phyloP scores from a whole-genome alignment of 2,329 filamentous ascomycete species.

The Arthrobotrys entomopaga region DNA sequence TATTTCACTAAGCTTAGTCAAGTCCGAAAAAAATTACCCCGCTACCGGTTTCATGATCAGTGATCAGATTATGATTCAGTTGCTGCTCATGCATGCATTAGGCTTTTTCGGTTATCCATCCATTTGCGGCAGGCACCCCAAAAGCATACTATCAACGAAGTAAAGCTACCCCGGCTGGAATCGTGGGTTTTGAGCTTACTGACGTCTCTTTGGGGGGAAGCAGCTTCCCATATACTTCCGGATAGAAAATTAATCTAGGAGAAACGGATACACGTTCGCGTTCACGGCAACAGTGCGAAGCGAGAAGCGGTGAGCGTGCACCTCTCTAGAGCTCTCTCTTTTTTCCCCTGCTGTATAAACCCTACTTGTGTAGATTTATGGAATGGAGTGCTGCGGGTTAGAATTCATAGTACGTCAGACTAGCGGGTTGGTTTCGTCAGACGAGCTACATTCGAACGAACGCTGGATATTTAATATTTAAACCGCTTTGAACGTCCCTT shows the following conservation, averaged over 20 bases:
- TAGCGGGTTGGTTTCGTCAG: not conserved
- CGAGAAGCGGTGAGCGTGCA: not conserved
- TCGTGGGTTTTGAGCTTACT: constrained; percentile 5
- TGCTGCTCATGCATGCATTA: no score
- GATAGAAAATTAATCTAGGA: not conserved
- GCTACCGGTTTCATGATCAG: constrained; percentile 41
- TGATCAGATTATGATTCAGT: constrained; percentile 24
- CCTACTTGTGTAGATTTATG: not conserved
- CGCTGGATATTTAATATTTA: constrained; percentile 19
- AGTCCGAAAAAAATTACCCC: constrained; percentile 15
- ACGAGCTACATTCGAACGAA: not conserved
- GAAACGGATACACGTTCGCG: no score
- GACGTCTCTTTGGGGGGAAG: not conserved
- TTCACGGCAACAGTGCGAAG: no score
- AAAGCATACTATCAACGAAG: no score
- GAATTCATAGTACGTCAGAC: no score
- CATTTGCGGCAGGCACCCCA: no score
- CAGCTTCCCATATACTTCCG: constrained; percentile 17
- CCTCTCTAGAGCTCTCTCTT: no score
- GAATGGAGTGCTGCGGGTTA: not conserved
- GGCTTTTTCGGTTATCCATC: no score
- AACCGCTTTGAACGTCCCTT: constrained; percentile 21
- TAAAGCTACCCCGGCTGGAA: not conserved
- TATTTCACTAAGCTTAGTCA: constrained; percentile 36
- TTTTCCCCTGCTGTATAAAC: no score